A percentile compares a stretch with the other conserved stretches of the same genome.
Conservation (phyloP, 2,329 filamentous ascomycete species). For the Scortechinia acanthostroma region DNA sequence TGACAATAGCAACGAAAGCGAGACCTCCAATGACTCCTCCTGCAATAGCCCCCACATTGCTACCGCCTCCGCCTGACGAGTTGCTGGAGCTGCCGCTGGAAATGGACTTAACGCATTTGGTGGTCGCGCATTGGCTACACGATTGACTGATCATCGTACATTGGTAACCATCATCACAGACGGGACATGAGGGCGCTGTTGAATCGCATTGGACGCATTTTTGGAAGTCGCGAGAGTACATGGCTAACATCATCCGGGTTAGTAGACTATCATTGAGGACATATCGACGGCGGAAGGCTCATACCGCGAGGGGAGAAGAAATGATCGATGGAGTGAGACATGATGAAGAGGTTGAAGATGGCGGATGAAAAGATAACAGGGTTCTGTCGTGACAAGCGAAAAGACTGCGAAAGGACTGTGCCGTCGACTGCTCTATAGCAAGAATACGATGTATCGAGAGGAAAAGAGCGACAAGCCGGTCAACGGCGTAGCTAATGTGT, state of each 20-base stretch:
- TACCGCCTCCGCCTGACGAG: conserved; percentile 29
- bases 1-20: conserved; percentile 63
- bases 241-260: too few species aligned
- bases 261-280: too few species aligned
- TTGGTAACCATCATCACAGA: conserved; percentile 27
- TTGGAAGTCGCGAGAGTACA: too few species aligned
- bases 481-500: conserved; percentile 1
- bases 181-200: conserved; percentile 31
- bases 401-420: too few species aligned
- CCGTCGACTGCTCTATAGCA: too few species aligned
- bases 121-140: conserved; percentile 36
- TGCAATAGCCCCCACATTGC: conserved; percentile 78
- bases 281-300: neutral
- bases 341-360: too few species aligned
- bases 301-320: neutral
- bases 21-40: conserved; percentile 86
- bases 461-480: neutral
- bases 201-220: conserved; percentile 37
- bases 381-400: too few species aligned
- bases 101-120: conserved; percentile 30
- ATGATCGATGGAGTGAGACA: neutral
- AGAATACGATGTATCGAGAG: neutral
- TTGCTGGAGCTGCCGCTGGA: conserved; percentile 5
- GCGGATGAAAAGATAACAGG: too few species aligned
- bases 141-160: conserved; percentile 36